Base-by-base conservation (phyloP, 345 rosid genomes). In the Pugionium dolabratum region DNA sequence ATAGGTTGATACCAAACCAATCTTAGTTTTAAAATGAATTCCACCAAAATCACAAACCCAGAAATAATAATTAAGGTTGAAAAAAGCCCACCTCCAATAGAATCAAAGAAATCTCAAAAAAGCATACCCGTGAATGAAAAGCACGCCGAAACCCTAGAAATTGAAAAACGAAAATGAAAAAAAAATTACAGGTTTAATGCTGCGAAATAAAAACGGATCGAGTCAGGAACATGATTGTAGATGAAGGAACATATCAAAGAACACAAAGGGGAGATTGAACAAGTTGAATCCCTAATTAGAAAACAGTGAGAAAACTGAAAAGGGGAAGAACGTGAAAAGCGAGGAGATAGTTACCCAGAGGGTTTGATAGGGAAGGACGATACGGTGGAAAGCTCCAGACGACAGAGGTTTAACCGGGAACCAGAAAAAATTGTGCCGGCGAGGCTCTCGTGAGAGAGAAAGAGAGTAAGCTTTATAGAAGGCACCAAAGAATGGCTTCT, bases 101-200 rank as follows among this genome's bases (percentile, higher is more conserved):
- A 46, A 40, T 7, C 52, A 18, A 41, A 27, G 18, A 62, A 46
- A 47, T 42, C 44, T 54, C 9, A 67, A 61, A 53, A 27, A 52
- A 46, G 8, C 39, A 4, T 33, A 8, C 51, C 26, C 0, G 41
- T 41, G 39, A 58, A 9, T 8, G 4, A 6, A 67, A 18, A 26
- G 10, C 43, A 45, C 63, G 30, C 29, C 34, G 65, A 67, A 74
- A 67, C 69, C 77, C 77, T 74, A 74, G 48, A 67, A 61, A 61
- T 5, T 6, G 67, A 39, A 54, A 10, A 73, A 47, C 8, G 1
- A 18, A 28, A 4, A 8, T 10, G 1, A n/a, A 37, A 43, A 60
- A 39, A 62, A 7, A 48, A 44, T 26, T 37, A 44, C 30, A 7
- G 1, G 56, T 10, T 18, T 5, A 45, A 39, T 48, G 29, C 46